phyloP scores from a whole-genome alignment of 306 rosid genomes.

The Astragalus membranaceus region DNA sequence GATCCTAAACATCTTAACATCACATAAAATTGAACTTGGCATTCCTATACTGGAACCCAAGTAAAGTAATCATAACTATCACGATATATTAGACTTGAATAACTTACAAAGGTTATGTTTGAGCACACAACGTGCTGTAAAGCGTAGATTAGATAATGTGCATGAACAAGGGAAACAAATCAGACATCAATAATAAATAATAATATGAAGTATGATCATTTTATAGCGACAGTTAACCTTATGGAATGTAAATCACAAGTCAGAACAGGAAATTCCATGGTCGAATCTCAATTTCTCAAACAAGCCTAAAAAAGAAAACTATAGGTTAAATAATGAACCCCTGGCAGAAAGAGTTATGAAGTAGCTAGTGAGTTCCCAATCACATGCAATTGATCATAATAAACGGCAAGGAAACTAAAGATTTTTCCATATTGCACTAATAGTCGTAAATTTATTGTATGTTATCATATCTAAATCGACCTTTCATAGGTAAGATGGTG shows the following conservation, averaged over 20 bases:
- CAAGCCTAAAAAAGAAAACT: background rate
- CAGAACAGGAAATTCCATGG: conserved; percentile 13
- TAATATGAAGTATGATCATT: background rate
- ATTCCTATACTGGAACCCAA: background rate
- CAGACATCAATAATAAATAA: background rate
- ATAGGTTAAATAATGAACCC: background rate
- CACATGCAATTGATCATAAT: conserved; percentile 14
- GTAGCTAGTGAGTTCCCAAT: conserved; percentile 17
- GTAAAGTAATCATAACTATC: background rate
- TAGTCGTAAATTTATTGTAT: background rate
- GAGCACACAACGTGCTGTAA: background rate
- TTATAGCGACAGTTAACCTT: background rate
- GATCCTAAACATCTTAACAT: conserved; percentile 6
- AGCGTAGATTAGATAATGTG: background rate
- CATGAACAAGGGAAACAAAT: background rate
- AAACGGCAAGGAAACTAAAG: background rate
- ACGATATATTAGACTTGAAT: conserved; percentile 3
- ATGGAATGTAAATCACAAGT: background rate
- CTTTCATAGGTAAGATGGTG: background rate
- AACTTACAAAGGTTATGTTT: background rate
- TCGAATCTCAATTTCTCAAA: background rate
- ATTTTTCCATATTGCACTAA: background rate
- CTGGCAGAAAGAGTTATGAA: background rate
- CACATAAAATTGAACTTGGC: background rate
- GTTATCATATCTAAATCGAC: conserved; percentile 15